Evolutionary conservation across 176 grass and related monocot genomes (phyloP).

Genomic region (Saccharum spontaneum): DNA sequence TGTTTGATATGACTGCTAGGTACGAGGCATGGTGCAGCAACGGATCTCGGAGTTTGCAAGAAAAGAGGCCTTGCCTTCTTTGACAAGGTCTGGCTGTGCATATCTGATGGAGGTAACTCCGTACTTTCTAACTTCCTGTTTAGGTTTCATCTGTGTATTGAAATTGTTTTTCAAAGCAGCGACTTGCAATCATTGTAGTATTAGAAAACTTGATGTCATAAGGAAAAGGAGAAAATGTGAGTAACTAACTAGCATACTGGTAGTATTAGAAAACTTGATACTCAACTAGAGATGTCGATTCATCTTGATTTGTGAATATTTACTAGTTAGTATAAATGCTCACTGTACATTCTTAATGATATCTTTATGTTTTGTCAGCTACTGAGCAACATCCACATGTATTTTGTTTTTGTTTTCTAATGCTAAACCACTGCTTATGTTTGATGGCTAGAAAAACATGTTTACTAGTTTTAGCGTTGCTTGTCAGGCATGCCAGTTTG

Average conservation of each 20-base stretch:
- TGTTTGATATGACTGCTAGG: conserved; percentile 43
- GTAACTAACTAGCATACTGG: background rate
- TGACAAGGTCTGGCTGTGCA: conserved; percentile 95
- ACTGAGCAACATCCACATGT: background rate
- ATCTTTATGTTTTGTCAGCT: conserved; percentile 12
- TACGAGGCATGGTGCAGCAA: conserved; percentile 94
- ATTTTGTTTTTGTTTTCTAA: conserved; percentile 5
- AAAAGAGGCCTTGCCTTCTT: conserved; percentile 88
- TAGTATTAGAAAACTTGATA: background rate
- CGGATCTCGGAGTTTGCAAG: conserved; percentile 80
- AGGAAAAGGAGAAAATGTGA: background rate
- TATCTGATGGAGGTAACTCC: conserved; percentile 88
- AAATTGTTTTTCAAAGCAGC: background rate
- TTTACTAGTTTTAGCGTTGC: conserved; percentile 47
- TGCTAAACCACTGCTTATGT: background rate
- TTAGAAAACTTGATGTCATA: conserved; percentile 1
- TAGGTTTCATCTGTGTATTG: conserved; percentile 23
- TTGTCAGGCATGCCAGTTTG: conserved; percentile 95
- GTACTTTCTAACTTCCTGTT: conserved; percentile 24
- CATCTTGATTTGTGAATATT: conserved; percentile 6
- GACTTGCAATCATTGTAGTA: background rate
- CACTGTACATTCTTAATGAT: background rate
- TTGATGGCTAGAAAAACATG: conserved; percentile 24
- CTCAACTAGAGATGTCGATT: background rate
- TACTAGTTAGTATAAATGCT: background rate